Conservation (phyloP, 192 early-diverging fungal species). For the Rhizophagus prolifer region DNA sequence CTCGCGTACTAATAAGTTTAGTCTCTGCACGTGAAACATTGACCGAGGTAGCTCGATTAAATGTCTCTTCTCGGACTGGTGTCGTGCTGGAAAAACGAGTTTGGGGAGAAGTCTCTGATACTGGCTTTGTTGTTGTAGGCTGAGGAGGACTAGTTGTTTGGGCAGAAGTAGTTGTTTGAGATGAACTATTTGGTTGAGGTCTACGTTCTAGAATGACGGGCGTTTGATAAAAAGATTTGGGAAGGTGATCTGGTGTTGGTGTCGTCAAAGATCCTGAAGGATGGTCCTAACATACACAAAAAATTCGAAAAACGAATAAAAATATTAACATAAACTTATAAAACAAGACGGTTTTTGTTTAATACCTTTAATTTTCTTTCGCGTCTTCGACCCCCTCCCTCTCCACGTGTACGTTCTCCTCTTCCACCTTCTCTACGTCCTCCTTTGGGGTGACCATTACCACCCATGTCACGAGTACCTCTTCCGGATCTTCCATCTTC, state of each 20-base stretch:
- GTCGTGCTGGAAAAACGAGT: not conserved
- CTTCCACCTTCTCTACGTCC: conserved; percentile 15
- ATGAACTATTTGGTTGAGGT: not conserved
- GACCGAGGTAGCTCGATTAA: not conserved
- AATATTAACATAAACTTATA: not conserved
- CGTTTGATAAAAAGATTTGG: conserved; percentile 28
- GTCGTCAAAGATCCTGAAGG: conserved; percentile 14
- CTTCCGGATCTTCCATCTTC: conserved; percentile 11
- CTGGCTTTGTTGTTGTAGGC: not conserved
- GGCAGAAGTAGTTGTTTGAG: not conserved
- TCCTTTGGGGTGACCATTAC: not conserved
- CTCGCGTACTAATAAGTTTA: not conserved
- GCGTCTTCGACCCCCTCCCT: conserved; percentile 27
- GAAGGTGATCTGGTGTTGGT: conserved; percentile 22
- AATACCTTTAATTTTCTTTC: conserved; percentile 21
- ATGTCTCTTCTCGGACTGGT: not conserved
- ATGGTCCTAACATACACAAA: conserved; percentile 1
- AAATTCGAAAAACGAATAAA: not conserved
- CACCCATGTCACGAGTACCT: not conserved
- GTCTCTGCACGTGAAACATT: conserved; percentile 10
- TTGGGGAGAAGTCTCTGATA: not conserved
- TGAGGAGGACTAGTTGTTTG: not conserved
- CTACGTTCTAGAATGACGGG: conserved; percentile 27
- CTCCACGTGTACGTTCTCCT: conserved; percentile 11
- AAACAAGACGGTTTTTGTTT: not conserved